Base-by-base conservation (phyloP, 2,329 filamentous ascomycete genomes). In the Botrytis aclada region DNA sequence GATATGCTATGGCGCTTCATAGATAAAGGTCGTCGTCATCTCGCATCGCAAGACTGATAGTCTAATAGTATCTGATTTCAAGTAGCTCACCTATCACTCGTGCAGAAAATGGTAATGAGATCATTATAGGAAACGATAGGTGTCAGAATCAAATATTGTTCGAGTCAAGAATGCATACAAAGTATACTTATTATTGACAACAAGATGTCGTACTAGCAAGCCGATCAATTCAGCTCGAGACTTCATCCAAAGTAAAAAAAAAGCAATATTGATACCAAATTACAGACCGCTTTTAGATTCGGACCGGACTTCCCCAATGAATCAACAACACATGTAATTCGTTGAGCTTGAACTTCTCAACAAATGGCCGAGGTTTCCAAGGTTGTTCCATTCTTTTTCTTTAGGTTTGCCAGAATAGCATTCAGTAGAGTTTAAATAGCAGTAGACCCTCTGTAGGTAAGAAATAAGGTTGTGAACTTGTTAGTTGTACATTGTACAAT, bases 291-390 rank as follows among this genome's bases (percentile, higher is more conserved):
- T 63, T 29, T 39, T 51, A 18, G 51, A 37, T 20, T 51, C 63
- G 43, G 20, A 51, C 22, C 64, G 45, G 64, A 66, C 45, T 66
- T 66, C 64, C 45, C 63, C 64, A 39, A 62, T 62, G 60, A 62
- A 43, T 29, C 39, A 37, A 12, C 54, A 54, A 63, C 69, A 71
- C 41, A 71, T 64, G 58, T 25, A 63, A 72, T 72, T 72, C 70
- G 70, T 72, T 72, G 70, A 72, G 70, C 70, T 67, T 61, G 20
- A 32, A 25, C 54, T 45, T 61, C 66, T 69, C 70, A 72, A 72
- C 70, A 72, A 67, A 51, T 67, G 63, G 39, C 62, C 66, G 54
- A 61, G 66, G 51, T 5, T 61, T 41, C 25, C 70, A 64, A 71
- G 61, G 45, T 54, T n/a, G 34, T 22, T 41, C 45, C 34, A 54